These are phyloP conservation scores for Cucurbita maxima DNA, from an alignment of 306 rosid species.

Conservation along the genomic window DNA sequence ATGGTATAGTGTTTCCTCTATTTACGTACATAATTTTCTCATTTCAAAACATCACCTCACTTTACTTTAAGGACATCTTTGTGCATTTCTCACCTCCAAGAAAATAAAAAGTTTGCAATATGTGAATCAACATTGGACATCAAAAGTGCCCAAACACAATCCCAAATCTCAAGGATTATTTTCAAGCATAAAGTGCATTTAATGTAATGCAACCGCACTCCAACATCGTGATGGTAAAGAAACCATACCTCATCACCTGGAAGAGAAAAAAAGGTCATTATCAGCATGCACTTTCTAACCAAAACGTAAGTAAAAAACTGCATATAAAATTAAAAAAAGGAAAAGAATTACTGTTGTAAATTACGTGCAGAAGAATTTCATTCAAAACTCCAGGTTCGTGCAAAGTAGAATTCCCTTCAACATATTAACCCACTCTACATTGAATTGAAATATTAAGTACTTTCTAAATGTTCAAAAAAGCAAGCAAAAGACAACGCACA, in stretches of 20 bases:
- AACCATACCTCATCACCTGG: conserved; percentile 91
- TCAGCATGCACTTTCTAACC: background rate
- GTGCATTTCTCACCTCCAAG: background rate
- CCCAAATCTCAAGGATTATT: background rate
- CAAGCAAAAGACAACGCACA: background rate
- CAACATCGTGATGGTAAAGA: conserved; percentile 9
- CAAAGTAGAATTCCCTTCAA: background rate
- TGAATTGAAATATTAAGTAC: background rate
- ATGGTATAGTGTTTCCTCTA: background rate
- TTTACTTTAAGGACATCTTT: background rate
- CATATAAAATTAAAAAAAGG: background rate
- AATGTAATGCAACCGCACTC: background rate
- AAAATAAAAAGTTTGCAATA: background rate
- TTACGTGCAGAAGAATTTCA: background rate
- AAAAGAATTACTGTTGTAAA: background rate
- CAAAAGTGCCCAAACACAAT: background rate
- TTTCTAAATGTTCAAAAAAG: background rate
- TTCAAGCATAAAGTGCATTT: background rate
- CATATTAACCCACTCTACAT: background rate
- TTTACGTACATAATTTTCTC: background rate
- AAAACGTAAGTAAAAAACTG: background rate
- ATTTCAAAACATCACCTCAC: background rate
- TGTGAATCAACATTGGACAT: background rate
- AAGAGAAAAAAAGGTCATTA: conserved; percentile 18
- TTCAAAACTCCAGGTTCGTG: background rate